Conservation (phyloP, 805 yeast species). For the Kodamaea hsintzibuensis region DNA sequence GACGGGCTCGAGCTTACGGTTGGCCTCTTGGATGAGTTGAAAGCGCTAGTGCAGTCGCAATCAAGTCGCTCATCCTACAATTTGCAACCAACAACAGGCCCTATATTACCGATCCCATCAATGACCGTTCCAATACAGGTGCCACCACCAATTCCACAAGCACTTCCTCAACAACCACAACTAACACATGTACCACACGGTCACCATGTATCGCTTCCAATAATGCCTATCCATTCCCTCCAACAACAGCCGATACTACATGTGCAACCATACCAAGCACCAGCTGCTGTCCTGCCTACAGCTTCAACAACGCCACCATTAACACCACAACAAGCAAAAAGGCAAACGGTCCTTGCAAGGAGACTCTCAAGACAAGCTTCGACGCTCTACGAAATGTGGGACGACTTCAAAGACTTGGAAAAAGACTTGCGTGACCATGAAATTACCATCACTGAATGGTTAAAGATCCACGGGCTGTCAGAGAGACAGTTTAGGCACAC, state of each 20-base stretch:
- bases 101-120: neutral
- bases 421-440: constrained; percentile 23
- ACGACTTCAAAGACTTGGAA: constrained; percentile 31
- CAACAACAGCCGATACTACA: neutral
- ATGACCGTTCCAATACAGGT: neutral
- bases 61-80: neutral
- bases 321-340: constrained; percentile 11
- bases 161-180: neutral
- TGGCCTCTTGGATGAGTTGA: constrained; percentile 19
- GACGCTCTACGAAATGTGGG: constrained; percentile 35
- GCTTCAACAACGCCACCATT: constrained; percentile 7
- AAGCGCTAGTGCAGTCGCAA: neutral
- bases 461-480: constrained; percentile 29
- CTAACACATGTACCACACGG: neutral
- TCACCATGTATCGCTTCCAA: neutral
- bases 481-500: constrained; percentile 33
- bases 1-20: constrained; percentile 18
- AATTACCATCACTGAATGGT: constrained; percentile 30
- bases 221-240: neutral
- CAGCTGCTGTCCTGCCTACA: neutral
- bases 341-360: constrained; percentile 22
- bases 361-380: constrained; percentile 30
- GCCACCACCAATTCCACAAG: neutral
- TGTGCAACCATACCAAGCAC: constrained; percentile 2
- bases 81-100: neutral